Percentiles rank a stretch among this genome's conserved stretches.
Conservation (phyloP, 805 yeast species). For the Yarrowia hollandica region DNA sequence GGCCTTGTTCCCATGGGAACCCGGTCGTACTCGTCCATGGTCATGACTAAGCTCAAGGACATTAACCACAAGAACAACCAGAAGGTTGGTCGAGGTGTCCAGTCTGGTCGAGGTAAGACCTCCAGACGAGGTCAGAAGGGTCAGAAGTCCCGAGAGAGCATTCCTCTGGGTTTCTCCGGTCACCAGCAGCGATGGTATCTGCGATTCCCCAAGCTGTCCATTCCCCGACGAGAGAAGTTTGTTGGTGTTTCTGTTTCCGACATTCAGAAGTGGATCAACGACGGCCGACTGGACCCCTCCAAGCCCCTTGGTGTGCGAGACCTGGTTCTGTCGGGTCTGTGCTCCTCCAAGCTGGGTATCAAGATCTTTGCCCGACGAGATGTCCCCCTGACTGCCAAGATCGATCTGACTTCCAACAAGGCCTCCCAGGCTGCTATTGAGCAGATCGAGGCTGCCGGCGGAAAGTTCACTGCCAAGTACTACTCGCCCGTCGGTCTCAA, state of each 20-base stretch:
- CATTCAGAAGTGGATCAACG: conserved; percentile 68
- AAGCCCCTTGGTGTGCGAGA: conserved; percentile 65
- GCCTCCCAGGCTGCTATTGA: conserved; percentile 76
- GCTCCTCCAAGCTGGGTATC: conserved; percentile 66
- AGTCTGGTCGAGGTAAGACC: conserved; percentile 84
- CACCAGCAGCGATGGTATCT: conserved; percentile 93
- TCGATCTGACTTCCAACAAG: conserved; percentile 57
- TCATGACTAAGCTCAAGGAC: conserved; percentile 24
- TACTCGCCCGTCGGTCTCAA: conserved; percentile 64
- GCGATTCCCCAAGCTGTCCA: conserved; percentile 65
- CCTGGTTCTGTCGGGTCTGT: conserved; percentile 71
- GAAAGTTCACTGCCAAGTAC: conserved; percentile 71
- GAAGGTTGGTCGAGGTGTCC: conserved; percentile 95
- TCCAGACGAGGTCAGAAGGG: conserved; percentile 98
- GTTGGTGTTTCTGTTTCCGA: conserved; percentile 38
- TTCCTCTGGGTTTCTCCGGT: conserved; percentile 95
- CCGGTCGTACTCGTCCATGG: conserved; percentile 29
- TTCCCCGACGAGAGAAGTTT: conserved; percentile 38
- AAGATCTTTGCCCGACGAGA: conserved; percentile 69
- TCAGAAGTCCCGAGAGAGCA: conserved; percentile 92
- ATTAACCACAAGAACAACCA: conserved; percentile 48
- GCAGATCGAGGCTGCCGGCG: conserved; percentile 70
- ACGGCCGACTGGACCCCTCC: conserved; percentile 58
- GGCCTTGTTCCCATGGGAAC: conserved; percentile 10
- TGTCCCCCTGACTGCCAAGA: conserved; percentile 51